Conservation (phyloP, 805 yeast genomes). For the Jamesozyma rosinii region DNA sequence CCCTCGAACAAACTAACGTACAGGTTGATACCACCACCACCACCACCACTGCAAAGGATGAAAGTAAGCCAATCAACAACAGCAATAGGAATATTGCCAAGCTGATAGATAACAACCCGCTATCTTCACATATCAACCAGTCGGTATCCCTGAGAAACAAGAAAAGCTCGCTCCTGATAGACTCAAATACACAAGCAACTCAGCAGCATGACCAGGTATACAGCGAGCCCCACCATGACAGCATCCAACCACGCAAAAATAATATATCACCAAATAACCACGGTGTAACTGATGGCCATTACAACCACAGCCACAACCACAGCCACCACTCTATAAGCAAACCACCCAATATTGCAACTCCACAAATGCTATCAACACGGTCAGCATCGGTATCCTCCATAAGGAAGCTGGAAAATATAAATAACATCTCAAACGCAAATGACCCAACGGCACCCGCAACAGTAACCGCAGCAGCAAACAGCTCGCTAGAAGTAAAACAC, state of each 20-base stretch:
- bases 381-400: not conserved
- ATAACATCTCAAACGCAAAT: not conserved
- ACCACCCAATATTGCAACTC: not conserved
- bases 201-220: not conserved
- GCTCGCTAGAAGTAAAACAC: not conserved
- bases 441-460: not conserved
- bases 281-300: not conserved
- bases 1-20: not conserved
- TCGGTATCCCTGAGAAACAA: slow-evolving; percentile 28
- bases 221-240: not conserved
- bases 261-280: not conserved
- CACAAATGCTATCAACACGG: slow-evolving; percentile 1
- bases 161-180: slow-evolving; percentile 30
- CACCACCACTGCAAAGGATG: not conserved
- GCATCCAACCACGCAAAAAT: not conserved
- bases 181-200: slow-evolving; percentile 4
- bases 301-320: no score
- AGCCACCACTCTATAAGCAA: not conserved
- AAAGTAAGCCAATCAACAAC: not conserved
- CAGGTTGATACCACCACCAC: not conserved
- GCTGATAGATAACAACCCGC: slow-evolving; percentile 23
- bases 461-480: not conserved
- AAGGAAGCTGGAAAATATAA: not conserved
- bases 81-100: not conserved
- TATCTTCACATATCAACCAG: slow-evolving; percentile 22